These are phyloP conservation scores for Rheum nobile DNA, from an alignment of 148 eudicot species.

Conservation along the genomic window DNA sequence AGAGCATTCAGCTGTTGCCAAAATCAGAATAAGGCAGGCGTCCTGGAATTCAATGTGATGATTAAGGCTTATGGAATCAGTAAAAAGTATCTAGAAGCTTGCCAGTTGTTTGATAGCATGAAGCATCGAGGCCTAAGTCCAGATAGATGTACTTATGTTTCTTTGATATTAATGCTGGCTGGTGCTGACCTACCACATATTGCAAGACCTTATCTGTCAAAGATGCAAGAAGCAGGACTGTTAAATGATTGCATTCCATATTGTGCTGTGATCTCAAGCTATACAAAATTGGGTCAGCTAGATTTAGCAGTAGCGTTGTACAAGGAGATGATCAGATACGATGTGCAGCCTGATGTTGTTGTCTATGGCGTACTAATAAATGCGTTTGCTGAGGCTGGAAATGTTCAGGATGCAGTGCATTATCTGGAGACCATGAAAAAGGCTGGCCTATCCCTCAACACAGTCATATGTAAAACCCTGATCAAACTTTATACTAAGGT, in stretches of 20 bases:
- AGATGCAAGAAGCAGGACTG: slow-evolving; percentile 61
- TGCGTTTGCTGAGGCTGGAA: slow-evolving; percentile 73
- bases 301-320: slow-evolving; percentile 49
- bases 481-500: slow-evolving; percentile 77
- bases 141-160: slow-evolving; percentile 69
- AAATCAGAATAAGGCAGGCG: slow-evolving; percentile 36
- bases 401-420: slow-evolving; percentile 37
- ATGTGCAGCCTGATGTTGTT: slow-evolving; percentile 66
- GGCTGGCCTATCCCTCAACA: slow-evolving; percentile 44
- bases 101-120: slow-evolving; percentile 64
- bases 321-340: slow-evolving; percentile 46
- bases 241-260: slow-evolving; percentile 62
- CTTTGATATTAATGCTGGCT: slow-evolving; percentile 69
- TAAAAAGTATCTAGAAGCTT: slow-evolving; percentile 57
- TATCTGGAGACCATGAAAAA: slow-evolving; percentile 41
- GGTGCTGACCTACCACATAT: slow-evolving; percentile 63
- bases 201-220: slow-evolving; percentile 51
- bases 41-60: slow-evolving; percentile 82
- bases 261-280: slow-evolving; percentile 78
- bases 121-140: slow-evolving; percentile 43
- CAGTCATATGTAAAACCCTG: slow-evolving; percentile 53
- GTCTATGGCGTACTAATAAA: slow-evolving; percentile 66
- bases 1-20: slow-evolving; percentile 53
- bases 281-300: slow-evolving; percentile 45
- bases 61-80: slow-evolving; percentile 81